These are phyloP conservation scores for Pseudozyma pruni DNA, from an alignment of 1,284 basidiomycete genomes.

Conservation along the genomic window DNA sequence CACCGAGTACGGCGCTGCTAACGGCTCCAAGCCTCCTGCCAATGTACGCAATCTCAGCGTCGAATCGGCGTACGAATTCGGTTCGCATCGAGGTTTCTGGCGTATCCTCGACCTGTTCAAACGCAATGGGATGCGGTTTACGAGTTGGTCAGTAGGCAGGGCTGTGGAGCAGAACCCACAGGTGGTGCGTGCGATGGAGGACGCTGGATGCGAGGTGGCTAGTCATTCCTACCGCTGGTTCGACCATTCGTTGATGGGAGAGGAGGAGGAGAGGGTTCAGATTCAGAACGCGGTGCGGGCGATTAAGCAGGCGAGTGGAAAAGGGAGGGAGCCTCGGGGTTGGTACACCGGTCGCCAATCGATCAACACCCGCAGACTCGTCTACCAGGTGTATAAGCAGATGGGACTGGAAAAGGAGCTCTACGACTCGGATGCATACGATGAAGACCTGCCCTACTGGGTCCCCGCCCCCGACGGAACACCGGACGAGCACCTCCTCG, in stretches of 20 bases:
- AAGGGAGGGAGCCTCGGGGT: slow-evolving; percentile 60
- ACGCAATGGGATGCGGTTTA: slow-evolving; percentile 62
- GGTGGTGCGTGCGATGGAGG: slow-evolving; percentile 63
- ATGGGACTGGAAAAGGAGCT: slow-evolving; percentile 52
- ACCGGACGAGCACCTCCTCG: slow-evolving; percentile 60
- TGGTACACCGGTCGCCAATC: slow-evolving; percentile 69
- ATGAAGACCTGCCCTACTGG: slow-evolving; percentile 70
- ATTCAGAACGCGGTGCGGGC: slow-evolving; percentile 65
- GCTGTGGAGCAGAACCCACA: slow-evolving; percentile 68
- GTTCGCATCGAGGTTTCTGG: slow-evolving; percentile 69
- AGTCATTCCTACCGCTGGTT: slow-evolving; percentile 69
- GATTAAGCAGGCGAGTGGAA: slow-evolving; percentile 61
- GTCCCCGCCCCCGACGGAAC: slow-evolving; percentile 60
- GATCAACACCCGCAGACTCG: slow-evolving; percentile 61
- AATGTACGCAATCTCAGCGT: slow-evolving; percentile 65
- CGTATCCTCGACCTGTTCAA: slow-evolving; percentile 67
- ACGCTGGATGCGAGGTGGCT: slow-evolving; percentile 66
- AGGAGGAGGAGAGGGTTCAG: slow-evolving; percentile 65
- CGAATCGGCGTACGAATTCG: slow-evolving; percentile 69
- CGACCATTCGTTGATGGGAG: slow-evolving; percentile 63
- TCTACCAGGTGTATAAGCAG: slow-evolving; percentile 63
- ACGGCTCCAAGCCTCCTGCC: slow-evolving; percentile 35
- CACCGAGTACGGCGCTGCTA: slow-evolving; percentile 64
- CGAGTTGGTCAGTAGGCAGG: slow-evolving; percentile 67
- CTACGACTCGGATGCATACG: slow-evolving; percentile 65